Conservation (phyloP, 2,329 filamentous ascomycete species). For the Penicillium decumbens region DNA sequence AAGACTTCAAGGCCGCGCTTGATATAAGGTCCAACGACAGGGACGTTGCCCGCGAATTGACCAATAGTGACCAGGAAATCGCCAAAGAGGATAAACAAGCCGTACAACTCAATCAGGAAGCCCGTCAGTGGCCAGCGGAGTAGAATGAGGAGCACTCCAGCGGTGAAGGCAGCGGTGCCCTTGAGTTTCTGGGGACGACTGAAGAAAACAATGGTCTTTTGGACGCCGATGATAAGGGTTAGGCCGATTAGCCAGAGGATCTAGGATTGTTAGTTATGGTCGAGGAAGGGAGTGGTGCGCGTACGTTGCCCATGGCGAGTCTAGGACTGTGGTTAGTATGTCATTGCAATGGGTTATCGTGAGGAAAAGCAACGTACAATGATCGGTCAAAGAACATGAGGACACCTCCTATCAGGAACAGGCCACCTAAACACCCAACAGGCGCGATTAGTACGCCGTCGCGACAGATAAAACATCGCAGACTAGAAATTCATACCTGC, state of each 20-base stretch:
- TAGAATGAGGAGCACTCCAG: conserved; percentile 78
- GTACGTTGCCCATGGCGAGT: conserved; percentile 95
- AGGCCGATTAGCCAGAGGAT: conserved; percentile 97
- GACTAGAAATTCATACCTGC: conserved; percentile 62
- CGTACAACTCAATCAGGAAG: conserved; percentile 86
- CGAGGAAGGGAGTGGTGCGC: conserved; percentile 1
- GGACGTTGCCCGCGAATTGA: conserved; percentile 77
- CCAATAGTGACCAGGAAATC: conserved; percentile 94
- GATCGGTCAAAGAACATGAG: conserved; percentile 97
- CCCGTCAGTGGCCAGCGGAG: conserved; percentile 87
- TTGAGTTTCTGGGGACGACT: conserved; percentile 87
- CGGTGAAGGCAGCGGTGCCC: conserved; percentile 82
- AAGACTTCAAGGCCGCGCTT: conserved; percentile 66
- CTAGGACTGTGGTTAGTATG: conserved; percentile 42
- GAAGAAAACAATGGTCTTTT: conserved; percentile 92
- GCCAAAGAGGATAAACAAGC: conserved; percentile 87
- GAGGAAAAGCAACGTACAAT: conserved; percentile 58
- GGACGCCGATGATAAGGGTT: conserved; percentile 87
- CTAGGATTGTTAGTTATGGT: conserved; percentile 44
- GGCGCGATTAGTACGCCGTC: not conserved
- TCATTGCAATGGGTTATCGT: not conserved
- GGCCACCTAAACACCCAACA: conserved; percentile 59
- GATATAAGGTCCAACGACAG: conserved; percentile 82
- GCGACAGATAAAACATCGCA: not conserved
- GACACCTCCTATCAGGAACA: conserved; percentile 92